These are phyloP conservation scores for Sclerotinia spermophila DNA, from an alignment of 2,329 filamentous ascomycete genomes.

Conservation along the genomic window DNA sequence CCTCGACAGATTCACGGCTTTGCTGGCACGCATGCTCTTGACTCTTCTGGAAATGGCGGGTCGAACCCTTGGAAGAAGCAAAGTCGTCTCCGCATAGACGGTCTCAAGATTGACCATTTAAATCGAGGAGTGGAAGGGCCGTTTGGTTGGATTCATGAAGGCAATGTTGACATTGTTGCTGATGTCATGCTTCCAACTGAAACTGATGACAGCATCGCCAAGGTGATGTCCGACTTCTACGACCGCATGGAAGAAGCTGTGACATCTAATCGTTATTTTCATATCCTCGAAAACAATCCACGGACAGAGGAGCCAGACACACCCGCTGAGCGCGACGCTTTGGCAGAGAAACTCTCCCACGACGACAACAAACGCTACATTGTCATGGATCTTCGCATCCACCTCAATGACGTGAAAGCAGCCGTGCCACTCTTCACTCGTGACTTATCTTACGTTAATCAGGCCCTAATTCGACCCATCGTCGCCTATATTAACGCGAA, in stretches of 20 bases:
- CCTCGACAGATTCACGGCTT: constrained; percentile 84
- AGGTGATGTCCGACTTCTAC: constrained; percentile 96
- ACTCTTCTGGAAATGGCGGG: constrained; percentile 56
- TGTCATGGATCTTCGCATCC: constrained; percentile 90
- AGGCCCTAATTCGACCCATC: constrained; percentile 89
- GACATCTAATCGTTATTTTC: constrained; percentile 66
- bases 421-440: constrained; percentile 88
- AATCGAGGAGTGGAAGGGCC: constrained; percentile 91
- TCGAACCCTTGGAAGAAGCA: constrained; percentile 89
- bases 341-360: constrained; percentile 31
- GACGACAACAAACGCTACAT: constrained; percentile 71
- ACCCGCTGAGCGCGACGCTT: constrained; percentile 29
- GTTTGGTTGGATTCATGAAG: constrained; percentile 97
- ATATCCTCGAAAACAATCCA: constrained; percentile 51
- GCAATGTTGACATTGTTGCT: constrained; percentile 92
- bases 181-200: constrained; percentile 94
- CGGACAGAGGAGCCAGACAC: constrained; percentile 34
- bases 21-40: constrained; percentile 55
- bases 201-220: constrained; percentile 80
- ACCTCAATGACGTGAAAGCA: constrained; percentile 91
- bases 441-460: constrained; percentile 92
- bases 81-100: constrained; percentile 86
- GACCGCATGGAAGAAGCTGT: constrained; percentile 93
- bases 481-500: constrained; percentile 98
- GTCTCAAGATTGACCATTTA: constrained; percentile 89